Base-by-base conservation (phyloP, 139 green algal genomes). In the Nannochloris sp. region DNA sequence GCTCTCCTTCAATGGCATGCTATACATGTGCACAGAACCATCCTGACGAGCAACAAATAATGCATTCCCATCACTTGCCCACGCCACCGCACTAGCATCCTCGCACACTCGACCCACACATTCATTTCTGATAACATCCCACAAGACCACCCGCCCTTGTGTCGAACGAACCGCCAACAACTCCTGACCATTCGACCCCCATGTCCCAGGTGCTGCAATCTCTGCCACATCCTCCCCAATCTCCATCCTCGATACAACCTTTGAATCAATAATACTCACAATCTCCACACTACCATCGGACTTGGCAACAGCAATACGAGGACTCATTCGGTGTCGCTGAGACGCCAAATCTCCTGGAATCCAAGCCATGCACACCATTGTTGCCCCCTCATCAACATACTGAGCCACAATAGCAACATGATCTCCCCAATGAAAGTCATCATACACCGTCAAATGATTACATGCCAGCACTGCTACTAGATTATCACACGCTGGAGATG, bases 361-460 rank as follows among this genome's bases (percentile, higher is more conserved):
- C 64, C 16, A 89, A 43, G 78, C 81, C 87, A 18, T 72, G 6
- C 50, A 46, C 1, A 43, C 43, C 37, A 89, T 54, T n/a, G 79
- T 75, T 50, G 74, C 81, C n/a, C 78, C 78, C 2, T 67, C 49
- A 46, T 82, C 59, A 31, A 72, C 62, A 36, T 81, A 87, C 14
- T 91, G 78, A 55, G 83, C 74, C 8, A 84, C 81, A 5, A 88
- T 68, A 2, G 49, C 73, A 21, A 91, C 64, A 62, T 84, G 71
- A 61, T 83, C 74, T 1, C 78, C 81, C 75, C 89, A 79, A 62
- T 91, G 83, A 31, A 59, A 40, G 24, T 84, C 81, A 34, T 89
- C 83, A 54, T 91, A 91, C 7, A 91, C 60, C 12, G 81, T 86
- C 3, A 65, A 75, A 64, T 88, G 81, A 59, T 88, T 64, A 3